Evolutionary conservation across 345 rosid species (phyloP).

Genomic region (Camelina sativa): DNA sequence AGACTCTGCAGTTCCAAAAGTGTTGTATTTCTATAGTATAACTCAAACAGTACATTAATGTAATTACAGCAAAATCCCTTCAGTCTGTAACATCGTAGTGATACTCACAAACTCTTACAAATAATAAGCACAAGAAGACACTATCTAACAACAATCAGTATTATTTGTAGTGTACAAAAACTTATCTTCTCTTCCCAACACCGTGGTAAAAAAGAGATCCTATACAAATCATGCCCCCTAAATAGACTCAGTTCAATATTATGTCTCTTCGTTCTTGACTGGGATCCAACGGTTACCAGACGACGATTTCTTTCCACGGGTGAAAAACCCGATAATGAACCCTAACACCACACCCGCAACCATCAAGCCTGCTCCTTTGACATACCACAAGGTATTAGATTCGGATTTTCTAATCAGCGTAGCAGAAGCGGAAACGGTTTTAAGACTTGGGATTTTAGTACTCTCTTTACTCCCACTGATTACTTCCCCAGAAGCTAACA

Average conservation of each 20-base stretch:
- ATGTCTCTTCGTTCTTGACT: constrained; percentile 64
- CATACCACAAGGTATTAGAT: constrained; percentile 52
- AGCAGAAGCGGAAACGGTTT: constrained; percentile 30
- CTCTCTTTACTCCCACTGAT: constrained; percentile 48
- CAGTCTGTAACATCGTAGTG: not conserved
- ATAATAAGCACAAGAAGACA: constrained; percentile 5
- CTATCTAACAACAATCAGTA: constrained; percentile 18
- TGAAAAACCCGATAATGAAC: constrained; percentile 62
- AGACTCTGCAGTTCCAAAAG: not conserved
- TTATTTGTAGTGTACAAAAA: constrained; percentile 25
- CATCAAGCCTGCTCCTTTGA: constrained; percentile 66
- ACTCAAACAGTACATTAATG: not conserved
- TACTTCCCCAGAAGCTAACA: constrained; percentile 73
- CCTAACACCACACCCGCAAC: constrained; percentile 69
- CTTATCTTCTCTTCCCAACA: constrained; percentile 12
- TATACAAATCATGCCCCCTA: constrained; percentile 36
- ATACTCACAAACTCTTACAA: constrained; percentile 16
- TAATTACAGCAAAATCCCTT: not conserved
- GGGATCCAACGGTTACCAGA: constrained; percentile 64
- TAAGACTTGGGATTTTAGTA: not conserved
- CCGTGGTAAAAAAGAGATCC: constrained; percentile 27
- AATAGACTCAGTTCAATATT: constrained; percentile 27
- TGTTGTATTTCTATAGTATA: not conserved
- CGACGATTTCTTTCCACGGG: constrained; percentile 54
- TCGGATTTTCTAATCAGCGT: constrained; percentile 30